Conservation (phyloP, 495 filamentous ascomycete genomes). For the Zalerion maritima region DNA sequence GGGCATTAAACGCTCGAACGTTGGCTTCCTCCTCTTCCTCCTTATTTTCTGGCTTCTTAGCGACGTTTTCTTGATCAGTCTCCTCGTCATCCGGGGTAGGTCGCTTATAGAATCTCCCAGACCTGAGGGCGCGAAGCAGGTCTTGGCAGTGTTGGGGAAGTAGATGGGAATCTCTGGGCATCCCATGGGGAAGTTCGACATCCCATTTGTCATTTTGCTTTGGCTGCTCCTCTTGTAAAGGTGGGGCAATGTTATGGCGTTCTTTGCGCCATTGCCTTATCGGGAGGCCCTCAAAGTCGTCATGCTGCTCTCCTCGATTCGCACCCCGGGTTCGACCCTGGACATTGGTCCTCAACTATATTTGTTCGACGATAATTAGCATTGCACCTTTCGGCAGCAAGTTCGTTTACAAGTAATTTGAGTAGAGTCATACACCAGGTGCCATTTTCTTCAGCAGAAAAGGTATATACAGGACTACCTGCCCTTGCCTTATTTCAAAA, state of each 20-base stretch:
- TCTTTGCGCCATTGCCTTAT: constrained; percentile 80
- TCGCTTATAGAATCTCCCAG: constrained; percentile 52
- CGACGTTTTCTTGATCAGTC: constrained; percentile 29
- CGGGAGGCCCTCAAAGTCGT: too few species aligned
- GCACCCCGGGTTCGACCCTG: too few species aligned
- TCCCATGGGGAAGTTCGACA: constrained; percentile 47
- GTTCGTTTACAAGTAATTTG: too few species aligned
- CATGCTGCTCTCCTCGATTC: too few species aligned
- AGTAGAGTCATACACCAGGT: too few species aligned
- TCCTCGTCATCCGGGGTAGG: constrained; percentile 37
- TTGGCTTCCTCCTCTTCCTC: constrained; percentile 28
- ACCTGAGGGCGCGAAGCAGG: constrained; percentile 69
- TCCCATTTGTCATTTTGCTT: constrained; percentile 36
- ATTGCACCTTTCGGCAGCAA: too few species aligned
- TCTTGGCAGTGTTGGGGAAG: constrained; percentile 66
- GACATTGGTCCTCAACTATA: too few species aligned
- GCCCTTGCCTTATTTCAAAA: too few species aligned
- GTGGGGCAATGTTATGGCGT: constrained; percentile 53
- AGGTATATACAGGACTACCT: too few species aligned
- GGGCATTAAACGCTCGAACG: constrained; percentile 54
- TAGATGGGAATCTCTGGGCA: constrained; percentile 79
- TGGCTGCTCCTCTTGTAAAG: constrained; percentile 38
- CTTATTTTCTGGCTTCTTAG: constrained; percentile 26
- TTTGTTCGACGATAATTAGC: too few species aligned
- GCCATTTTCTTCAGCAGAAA: too few species aligned